Evolutionary conservation across 306 rosid species (phyloP), one percentile per base, ranked within the genome.

Genomic region (Inga laurina): DNA sequence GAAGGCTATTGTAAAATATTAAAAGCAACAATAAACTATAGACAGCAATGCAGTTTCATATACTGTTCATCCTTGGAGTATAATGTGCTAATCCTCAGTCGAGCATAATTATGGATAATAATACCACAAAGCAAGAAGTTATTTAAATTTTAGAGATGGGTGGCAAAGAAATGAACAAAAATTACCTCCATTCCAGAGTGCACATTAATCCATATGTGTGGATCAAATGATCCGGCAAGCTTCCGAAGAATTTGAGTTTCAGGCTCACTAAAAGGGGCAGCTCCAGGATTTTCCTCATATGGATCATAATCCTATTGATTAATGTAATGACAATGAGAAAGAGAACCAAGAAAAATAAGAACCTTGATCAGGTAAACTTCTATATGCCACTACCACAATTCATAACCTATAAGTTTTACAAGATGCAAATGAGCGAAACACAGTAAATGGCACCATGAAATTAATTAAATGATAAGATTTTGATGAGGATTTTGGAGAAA

Each of bases 181-280:
- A 74, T 80, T 81, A 91, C 99, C 95, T 97, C 97, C 99, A 97
- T 97, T 82, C 99, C 99, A 35, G 99, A 97, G 92, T 97, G 99
- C 84, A 97, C 93, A 75, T 97, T 97, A 83, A 94, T 70, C 99
- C 99, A 97, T 80, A 97, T 56, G 85, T 97, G 98, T 22, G 99
- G 99, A 81, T 97, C 89, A 89, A 97, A 97, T 74, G 97, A 90
- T 74, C 92, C 16, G 22, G 97, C 98, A 81, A 97, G 92, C 81
- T 91, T 94, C 87, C 98, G 90, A 93, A 97, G 92, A 35, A 94
- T 89, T 87, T 94, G 98, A 84, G 95, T 88, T 93, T 97, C 99
- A 41, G 99, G 99, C 91, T 97, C 99, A 14, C 99, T 97, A 77
- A 97, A 97, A 77, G 99, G 97, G 77, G 91, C 89, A 74, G 74